Conservation (phyloP, 768 basidiomycete species). For the Pisolithus tinctorius region DNA sequence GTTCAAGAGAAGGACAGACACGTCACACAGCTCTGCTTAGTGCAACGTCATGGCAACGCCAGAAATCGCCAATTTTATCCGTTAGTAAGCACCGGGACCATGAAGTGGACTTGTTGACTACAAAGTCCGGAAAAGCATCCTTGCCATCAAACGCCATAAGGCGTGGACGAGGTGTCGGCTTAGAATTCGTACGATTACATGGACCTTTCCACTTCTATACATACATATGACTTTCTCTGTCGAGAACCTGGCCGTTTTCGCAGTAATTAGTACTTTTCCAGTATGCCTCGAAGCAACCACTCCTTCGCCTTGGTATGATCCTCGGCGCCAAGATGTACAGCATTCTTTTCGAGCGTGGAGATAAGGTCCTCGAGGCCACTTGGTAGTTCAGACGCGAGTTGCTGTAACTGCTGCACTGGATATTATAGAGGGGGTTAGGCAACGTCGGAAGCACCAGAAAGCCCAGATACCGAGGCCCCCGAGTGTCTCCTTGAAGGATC, state of each 20-base stretch:
- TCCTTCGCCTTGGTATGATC: constrained; percentile 29
- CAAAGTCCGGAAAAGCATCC: no score
- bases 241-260: not conserved
- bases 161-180: no score
- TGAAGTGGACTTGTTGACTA: no score
- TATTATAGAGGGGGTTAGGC: constrained; percentile 5
- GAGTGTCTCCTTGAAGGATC: constrained; percentile 37
- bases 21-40: no score
- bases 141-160: no score
- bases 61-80: no score
- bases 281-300: constrained; percentile 27
- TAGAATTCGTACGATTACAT: no score
- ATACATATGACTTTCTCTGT: no score
- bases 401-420: constrained; percentile 40
- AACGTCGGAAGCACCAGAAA: not conserved
- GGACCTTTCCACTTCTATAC: no score
- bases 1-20: no score
- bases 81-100: no score
- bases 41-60: no score
- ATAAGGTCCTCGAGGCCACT: constrained; percentile 47
- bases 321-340: constrained; percentile 32
- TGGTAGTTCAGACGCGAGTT: constrained; percentile 39
- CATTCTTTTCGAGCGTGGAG: constrained; percentile 46
- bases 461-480: constrained; percentile 39
- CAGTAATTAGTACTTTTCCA: constrained; percentile 23